Evolutionary conservation across 1,284 basidiomycete genomes (phyloP).

Genomic region (Dichomitus squalens): DNA sequence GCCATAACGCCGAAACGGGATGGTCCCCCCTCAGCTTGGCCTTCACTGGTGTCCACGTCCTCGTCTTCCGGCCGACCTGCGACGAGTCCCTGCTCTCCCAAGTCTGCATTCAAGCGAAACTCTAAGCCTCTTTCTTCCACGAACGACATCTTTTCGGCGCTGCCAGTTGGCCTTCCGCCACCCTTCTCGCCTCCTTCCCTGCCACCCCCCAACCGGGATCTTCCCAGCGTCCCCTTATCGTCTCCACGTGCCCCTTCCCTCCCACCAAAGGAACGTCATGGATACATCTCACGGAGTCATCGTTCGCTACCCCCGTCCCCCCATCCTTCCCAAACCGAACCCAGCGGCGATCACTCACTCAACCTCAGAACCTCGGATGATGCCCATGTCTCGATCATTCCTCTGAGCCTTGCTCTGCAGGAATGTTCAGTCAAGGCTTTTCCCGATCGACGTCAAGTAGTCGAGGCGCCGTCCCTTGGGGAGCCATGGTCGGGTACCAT

Average conservation of each 20-base stretch:
- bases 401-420: slow-evolving; percentile 16
- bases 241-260: slow-evolving; percentile 10
- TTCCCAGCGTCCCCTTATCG: slow-evolving; percentile 9
- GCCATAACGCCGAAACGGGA: slow-evolving; percentile 9
- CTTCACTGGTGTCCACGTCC: slow-evolving; percentile 2
- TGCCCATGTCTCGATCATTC: slow-evolving; percentile 18
- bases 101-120: not conserved
- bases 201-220: slow-evolving; percentile 15
- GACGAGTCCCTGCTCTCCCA: not conserved
- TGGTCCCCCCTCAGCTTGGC: slow-evolving; percentile 20
- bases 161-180: slow-evolving; percentile 3
- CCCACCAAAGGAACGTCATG: slow-evolving; percentile 13
- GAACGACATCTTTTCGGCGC: slow-evolving; percentile 5
- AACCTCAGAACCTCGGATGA: not conserved
- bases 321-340: not conserved
- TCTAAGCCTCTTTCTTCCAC: slow-evolving; percentile 9
- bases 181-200: slow-evolving; percentile 4
- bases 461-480: slow-evolving; percentile 6
- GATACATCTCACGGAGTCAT: slow-evolving; percentile 7
- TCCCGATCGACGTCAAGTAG: not conserved
- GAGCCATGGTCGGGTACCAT: slow-evolving; percentile 13
- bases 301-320: slow-evolving; percentile 26
- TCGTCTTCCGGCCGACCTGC: not conserved
- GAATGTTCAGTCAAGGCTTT: slow-evolving; percentile 9
- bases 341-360: not conserved